Conservation (phyloP, 2,329 filamentous ascomycete species). For the Atkinsonella hypoxylon region DNA sequence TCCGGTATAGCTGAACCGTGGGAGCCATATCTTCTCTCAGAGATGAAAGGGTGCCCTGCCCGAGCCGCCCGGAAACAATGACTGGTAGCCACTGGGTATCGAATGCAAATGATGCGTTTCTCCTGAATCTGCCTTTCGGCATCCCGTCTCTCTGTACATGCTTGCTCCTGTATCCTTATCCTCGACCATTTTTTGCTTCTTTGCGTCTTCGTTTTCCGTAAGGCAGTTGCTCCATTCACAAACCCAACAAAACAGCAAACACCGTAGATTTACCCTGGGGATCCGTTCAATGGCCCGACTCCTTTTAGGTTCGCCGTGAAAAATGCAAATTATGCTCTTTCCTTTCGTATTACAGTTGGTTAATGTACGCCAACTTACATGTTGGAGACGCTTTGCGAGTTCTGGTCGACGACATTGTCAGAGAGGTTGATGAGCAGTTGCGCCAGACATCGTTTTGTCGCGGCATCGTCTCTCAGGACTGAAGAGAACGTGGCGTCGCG, state of each 20-base stretch:
- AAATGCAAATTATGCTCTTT: background rate
- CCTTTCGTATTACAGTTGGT: background rate
- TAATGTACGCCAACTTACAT: conserved; percentile 15
- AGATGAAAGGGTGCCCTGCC: background rate
- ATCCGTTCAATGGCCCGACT: background rate
- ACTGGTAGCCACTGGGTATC: conserved; percentile 3
- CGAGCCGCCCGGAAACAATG: background rate
- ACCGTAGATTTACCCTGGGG: background rate
- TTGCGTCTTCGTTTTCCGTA: background rate
- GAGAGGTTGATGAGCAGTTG: conserved; percentile 94
- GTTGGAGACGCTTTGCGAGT: conserved; percentile 21
- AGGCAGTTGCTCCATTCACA: background rate
- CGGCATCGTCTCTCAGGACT: conserved; percentile 90
- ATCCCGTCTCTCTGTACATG: background rate
- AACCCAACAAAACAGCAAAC: background rate
- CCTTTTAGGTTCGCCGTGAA: conserved; percentile 1
- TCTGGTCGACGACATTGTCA: conserved; percentile 59
- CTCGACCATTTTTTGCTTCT: background rate
- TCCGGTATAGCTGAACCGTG: background rate
- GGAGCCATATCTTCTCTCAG: background rate
- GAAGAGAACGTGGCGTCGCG: conserved; percentile 95
- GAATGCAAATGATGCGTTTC: background rate
- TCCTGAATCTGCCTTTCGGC: background rate
- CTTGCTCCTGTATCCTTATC: background rate
- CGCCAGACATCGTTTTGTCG: conserved; percentile 94